Conservation (phyloP, 331 rosid genomes). For the Quercus lobata region DNA sequence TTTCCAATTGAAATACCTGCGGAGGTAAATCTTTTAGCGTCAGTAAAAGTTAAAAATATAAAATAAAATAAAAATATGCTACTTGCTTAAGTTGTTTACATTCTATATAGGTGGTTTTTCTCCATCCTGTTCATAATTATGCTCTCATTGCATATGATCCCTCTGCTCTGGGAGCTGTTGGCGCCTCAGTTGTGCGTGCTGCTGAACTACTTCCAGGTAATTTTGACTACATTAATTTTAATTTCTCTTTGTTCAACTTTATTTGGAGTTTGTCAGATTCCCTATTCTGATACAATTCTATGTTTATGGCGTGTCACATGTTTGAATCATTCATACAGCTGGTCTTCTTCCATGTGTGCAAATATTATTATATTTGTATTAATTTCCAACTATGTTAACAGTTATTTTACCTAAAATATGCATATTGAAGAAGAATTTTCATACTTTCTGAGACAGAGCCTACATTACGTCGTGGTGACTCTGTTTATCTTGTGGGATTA, state of each 20-base stretch:
- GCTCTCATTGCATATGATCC: slow-evolving; percentile 94
- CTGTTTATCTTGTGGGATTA: slow-evolving; percentile 90
- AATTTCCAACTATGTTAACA: not conserved
- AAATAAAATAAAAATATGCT: not conserved
- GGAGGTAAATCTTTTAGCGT: slow-evolving; percentile 59
- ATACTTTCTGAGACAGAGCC: slow-evolving; percentile 65
- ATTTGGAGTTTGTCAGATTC: not conserved
- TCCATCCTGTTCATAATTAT: slow-evolving; percentile 95
- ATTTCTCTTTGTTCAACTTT: not conserved
- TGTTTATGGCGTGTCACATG: not conserved
- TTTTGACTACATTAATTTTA: slow-evolving; percentile 11
- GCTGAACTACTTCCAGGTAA: slow-evolving; percentile 92
- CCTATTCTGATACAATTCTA: not conserved
- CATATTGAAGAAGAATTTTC: not conserved
- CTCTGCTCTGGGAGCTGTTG: slow-evolving; percentile 82
- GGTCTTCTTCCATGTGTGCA: not conserved
- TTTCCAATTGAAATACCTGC: slow-evolving; percentile 94
- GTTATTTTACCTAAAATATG: not conserved
- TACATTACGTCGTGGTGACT: slow-evolving; percentile 80
- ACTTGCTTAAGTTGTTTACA: slow-evolving; percentile 13
- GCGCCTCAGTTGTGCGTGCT: slow-evolving; percentile 74
- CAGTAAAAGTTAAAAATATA: not conserved
- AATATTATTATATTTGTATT: not conserved
- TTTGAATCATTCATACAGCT: not conserved
- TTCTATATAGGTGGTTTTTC: slow-evolving; percentile 80